These are phyloP conservation scores for Aspergillus ochraceoroseus DNA, from an alignment of 2,329 filamentous ascomycete genomes.

Conservation along the genomic window DNA sequence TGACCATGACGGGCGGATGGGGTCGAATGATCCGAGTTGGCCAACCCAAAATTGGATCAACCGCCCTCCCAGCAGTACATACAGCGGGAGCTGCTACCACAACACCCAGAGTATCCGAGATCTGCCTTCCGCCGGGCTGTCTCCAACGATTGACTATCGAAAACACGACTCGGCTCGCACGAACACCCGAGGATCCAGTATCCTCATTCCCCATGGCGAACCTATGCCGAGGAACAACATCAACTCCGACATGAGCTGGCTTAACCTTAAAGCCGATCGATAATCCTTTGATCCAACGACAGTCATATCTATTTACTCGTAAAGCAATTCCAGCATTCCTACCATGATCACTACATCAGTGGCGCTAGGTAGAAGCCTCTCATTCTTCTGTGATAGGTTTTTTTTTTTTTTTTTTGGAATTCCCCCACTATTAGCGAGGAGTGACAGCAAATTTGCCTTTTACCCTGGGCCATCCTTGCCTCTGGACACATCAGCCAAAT, in stretches of 20 bases:
- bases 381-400: too few species aligned
- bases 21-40: conserved; percentile 27
- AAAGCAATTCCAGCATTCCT: too few species aligned
- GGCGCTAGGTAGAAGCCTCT: too few species aligned
- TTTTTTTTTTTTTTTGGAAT: too few species aligned
- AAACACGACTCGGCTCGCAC: conserved; percentile 19
- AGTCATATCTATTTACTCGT: too few species aligned
- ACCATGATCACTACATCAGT: background rate
- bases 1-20: conserved; percentile 27
- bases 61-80: conserved; percentile 41
- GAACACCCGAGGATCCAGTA: conserved; percentile 30
- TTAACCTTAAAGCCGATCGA: conserved; percentile 37
- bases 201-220: conserved; percentile 32
- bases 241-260: conserved; percentile 44
- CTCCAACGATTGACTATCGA: conserved; percentile 14
- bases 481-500: too few species aligned
- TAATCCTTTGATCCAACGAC: background rate
- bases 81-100: conserved; percentile 40
- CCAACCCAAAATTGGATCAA: conserved; percentile 31
- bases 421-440: too few species aligned
- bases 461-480: too few species aligned
- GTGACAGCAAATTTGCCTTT: too few species aligned
- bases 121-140: conserved; percentile 18
- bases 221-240: conserved; percentile 22
- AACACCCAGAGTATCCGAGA: conserved; percentile 19